These are phyloP conservation scores for Plasmodium vivax DNA, from an alignment of 169 alveolate genomes.

Conservation along the genomic window DNA sequence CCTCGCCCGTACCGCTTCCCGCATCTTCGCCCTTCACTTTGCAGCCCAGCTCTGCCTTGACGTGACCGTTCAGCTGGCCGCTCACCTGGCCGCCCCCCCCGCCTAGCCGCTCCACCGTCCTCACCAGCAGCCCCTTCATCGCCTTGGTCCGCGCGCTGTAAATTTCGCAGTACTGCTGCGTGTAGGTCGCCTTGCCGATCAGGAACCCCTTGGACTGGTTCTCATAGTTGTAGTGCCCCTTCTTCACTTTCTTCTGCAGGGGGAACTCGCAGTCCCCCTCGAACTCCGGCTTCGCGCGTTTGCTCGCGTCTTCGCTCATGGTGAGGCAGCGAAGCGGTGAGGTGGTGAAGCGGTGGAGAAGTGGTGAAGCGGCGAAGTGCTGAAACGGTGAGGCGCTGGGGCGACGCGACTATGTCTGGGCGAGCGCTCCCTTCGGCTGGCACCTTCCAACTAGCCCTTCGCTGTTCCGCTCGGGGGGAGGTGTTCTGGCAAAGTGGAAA, in stretches of 20 bases:
- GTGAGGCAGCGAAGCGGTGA: neutral
- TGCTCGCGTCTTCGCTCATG: slow-evolving; percentile 4
- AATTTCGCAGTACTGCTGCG: slow-evolving; percentile 59
- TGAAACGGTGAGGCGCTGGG: no score
- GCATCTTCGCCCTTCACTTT: neutral
- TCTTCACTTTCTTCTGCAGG: slow-evolving; percentile 36
- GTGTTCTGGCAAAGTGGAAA: neutral
- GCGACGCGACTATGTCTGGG: no score
- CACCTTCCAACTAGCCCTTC: neutral
- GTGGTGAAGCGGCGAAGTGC: no score
- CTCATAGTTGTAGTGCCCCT: slow-evolving; percentile 21
- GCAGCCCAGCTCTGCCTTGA: neutral
- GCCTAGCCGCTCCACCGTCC: slow-evolving; percentile 3
- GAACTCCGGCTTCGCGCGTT: neutral
- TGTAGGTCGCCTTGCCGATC: slow-evolving; percentile 29
- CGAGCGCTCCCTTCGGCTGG: neutral
- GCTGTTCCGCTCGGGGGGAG: neutral
- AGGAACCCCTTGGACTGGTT: slow-evolving; percentile 31
- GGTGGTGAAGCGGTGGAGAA: no score
- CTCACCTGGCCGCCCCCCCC: neutral
- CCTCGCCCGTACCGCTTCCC: neutral
- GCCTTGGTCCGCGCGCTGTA: slow-evolving; percentile 26
- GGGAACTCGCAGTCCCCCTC: slow-evolving; percentile 14
- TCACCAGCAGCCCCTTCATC: slow-evolving; percentile 46
- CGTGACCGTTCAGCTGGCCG: no score